Base-by-base conservation (phyloP, 2,329 filamentous ascomycete genomes). In the Trichoderma brevicompactum region DNA sequence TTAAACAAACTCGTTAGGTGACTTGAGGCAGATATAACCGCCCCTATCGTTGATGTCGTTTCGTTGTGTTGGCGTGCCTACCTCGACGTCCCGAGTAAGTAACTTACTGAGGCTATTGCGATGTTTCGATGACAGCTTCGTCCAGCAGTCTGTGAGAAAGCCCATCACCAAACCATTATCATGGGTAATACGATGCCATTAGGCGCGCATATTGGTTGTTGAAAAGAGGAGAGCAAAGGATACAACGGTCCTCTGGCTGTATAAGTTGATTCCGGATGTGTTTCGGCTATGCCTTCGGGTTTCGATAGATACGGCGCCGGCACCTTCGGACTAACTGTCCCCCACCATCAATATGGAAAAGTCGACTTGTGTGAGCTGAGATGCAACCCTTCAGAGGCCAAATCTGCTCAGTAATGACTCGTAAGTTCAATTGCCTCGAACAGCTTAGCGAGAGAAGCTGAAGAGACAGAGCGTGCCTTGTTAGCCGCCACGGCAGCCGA, bases 321-420 rank as follows among this genome's bases (percentile, higher is more conserved):
- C 44, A 60, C 17, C 56, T 40, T 8, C 56, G 56, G 56, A 60
- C 34, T 36, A 13, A 9, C 36, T 15, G 7, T 8, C 34, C 15
- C 19, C 44, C 44, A 17, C 19, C 19, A 17, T 32, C 17, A 13
- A 50, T 15, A 49, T 40, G 36, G 23, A 5, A 28, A 32, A 5
- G 36, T 15, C 19, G 10, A 41, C 15, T 38, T 40, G 44, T 32
- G 53, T 17, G 23, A 17, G 40, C 19, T 40, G 52, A 60, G 36
- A 50, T 41, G 44, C 17, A 50, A 50, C 56, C 56, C 36, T 32
- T 34, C 46, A 50, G 15, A 15, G 56, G 15, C 44, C 41, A 50
- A 40, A 41, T 15, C 8, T 32, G 19, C n/a, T 23, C 2, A 38
- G 8, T 28, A 60, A 41, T 60, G 56, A 49, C 56, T 60, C 56